Evolutionary conservation across 305 asterid species (phyloP).

Genomic region (Coffea humblotiana): DNA sequence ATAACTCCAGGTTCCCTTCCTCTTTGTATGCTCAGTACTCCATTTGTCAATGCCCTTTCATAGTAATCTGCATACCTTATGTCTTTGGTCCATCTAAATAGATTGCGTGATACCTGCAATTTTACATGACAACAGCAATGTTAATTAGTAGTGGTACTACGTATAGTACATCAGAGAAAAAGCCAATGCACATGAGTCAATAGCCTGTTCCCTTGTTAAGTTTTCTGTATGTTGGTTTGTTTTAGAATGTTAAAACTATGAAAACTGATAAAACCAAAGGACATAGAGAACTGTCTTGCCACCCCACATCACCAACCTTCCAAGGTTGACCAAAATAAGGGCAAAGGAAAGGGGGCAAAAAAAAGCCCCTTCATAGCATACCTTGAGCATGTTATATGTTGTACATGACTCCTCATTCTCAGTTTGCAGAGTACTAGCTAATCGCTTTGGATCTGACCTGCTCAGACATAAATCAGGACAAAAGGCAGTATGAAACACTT

Average conservation of each 20-base stretch:
- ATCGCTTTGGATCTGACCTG: constrained; percentile 80
- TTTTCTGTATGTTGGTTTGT: neutral
- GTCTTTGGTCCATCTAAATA: constrained; percentile 91
- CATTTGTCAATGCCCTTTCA: constrained; percentile 81
- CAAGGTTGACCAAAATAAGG: neutral
- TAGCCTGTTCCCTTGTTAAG: neutral
- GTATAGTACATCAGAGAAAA: neutral
- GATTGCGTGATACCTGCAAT: constrained; percentile 69
- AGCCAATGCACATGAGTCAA: neutral
- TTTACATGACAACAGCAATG: neutral
- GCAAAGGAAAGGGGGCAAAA: neutral
- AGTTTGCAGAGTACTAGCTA: constrained; percentile 52
- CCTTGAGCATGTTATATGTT: constrained; percentile 95
- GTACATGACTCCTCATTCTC: constrained; percentile 95
- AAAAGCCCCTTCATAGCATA: constrained; percentile 14
- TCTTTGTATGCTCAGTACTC: constrained; percentile 83
- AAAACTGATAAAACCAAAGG: neutral
- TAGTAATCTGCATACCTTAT: constrained; percentile 85
- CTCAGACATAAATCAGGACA: neutral
- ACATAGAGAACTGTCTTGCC: neutral
- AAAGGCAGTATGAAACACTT: constrained; percentile 15
- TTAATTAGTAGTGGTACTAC: neutral
- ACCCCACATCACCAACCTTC: neutral
- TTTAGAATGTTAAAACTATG: neutral
- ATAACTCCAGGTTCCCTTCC: constrained; percentile 83